Evolutionary conservation across 106 monocot genomes (phyloP).

Genomic region (Narthecium ossifragum): DNA sequence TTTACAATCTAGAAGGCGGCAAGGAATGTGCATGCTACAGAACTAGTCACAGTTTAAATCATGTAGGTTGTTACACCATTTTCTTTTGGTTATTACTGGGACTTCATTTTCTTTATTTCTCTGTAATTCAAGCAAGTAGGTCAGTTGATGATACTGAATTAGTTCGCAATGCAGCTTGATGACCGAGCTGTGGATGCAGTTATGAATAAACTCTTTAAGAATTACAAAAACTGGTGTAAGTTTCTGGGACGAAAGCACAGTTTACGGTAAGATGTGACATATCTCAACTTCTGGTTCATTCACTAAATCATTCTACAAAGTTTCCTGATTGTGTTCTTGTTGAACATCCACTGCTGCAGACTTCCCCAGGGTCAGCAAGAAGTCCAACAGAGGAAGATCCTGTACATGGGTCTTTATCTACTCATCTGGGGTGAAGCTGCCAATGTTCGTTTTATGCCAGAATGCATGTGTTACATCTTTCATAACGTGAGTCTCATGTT

Average conservation of each 20-base stretch:
- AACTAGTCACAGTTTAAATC: too few species aligned
- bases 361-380: slow-evolving; percentile 80
- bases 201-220: slow-evolving; percentile 86
- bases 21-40: too few species aligned
- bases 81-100: too few species aligned
- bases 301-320: slow-evolving; percentile 4
- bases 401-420: slow-evolving; percentile 94
- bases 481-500: slow-evolving; percentile 59
- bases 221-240: slow-evolving; percentile 96
- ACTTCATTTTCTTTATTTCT: too few species aligned
- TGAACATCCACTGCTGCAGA: slow-evolving; percentile 19
- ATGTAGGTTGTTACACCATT: too few species aligned
- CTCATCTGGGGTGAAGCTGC: slow-evolving; percentile 99
- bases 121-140: too few species aligned
- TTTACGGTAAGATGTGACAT: slow-evolving; percentile 37
- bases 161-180: slow-evolving; percentile 53
- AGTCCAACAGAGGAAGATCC: slow-evolving; percentile 88
- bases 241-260: slow-evolving; percentile 94
- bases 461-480: slow-evolving; percentile 94
- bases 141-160: too few species aligned
- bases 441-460: slow-evolving; percentile 91
- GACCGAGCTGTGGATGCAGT: slow-evolving; percentile 89
- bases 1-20: too few species aligned
- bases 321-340: too few species aligned
- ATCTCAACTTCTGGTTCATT: not conserved